Conservation (phyloP, 176 grass and related monocot genomes). For the Musa schizocarpa region DNA sequence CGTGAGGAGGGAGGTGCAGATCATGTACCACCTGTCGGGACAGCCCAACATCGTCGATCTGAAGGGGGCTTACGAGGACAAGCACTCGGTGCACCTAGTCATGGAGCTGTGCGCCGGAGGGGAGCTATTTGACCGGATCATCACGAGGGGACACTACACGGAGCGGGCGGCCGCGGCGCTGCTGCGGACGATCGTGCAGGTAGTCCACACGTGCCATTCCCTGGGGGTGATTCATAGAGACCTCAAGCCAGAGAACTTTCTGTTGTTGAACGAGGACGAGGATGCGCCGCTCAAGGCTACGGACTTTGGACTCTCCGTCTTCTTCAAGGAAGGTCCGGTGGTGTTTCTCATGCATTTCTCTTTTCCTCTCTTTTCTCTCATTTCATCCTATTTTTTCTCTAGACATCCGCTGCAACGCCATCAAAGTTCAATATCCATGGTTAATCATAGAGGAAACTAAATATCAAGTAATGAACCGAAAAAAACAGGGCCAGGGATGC, state of each 20-base stretch:
- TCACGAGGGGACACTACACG: constrained; percentile 71
- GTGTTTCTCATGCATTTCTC: too few relatives aligned
- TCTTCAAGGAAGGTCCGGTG: background rate
- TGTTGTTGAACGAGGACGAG: background rate
- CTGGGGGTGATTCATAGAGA: background rate
- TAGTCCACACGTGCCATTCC: background rate
- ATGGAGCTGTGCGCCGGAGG: constrained; percentile 96
- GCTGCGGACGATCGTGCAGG: background rate
- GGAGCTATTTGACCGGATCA: constrained; percentile 96
- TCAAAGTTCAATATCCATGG: too few relatives aligned
- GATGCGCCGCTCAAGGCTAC: background rate
- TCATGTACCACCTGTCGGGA: constrained; percentile 6
- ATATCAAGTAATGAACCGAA: too few relatives aligned
- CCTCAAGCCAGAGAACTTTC: background rate
- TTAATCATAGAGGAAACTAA: too few relatives aligned
- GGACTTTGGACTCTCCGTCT: background rate
- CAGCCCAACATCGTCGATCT: background rate
- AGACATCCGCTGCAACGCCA: too few relatives aligned
- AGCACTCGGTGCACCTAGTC: constrained; percentile 68
- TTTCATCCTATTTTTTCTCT: too few relatives aligned
- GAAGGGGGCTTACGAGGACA: constrained; percentile 4
- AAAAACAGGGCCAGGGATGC: too few relatives aligned
- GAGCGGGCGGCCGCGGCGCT: background rate
- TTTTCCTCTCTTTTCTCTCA: too few relatives aligned
- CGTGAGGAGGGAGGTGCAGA: constrained; percentile 1